Evolutionary conservation across 371 early-diverging fungal species (phyloP), one percentile per base, ranked within the genome.

Genomic region (Funneliformis caledonium): DNA sequence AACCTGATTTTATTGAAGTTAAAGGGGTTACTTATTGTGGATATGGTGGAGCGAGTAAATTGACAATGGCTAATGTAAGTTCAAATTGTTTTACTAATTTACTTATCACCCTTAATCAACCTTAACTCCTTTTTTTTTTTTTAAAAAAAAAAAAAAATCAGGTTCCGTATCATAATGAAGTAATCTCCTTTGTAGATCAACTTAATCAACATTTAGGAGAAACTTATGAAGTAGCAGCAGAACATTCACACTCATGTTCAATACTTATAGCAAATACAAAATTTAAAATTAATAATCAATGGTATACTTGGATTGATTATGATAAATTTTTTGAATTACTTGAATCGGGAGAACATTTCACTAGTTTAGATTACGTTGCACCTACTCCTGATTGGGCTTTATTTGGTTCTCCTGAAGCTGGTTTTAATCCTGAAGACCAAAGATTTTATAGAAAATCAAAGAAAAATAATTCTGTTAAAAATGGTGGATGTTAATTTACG

Each of bases 251-350:
- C 80, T 91, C 93, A 4, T 92, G 92, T 82, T 92, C 91, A 8
- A 89, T 95, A 68, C 85, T 95, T 67, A 91, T 95, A 75, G 92
- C 94, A 6, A 86, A 90, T 64, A 89, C 88, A 47, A 86, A 88
- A 69, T 95, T 92, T 86, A 91, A 91, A 85, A 89, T 91, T 72
- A 86, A 93, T 64, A 91, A 91, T 76, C 88, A 86, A 78, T 95
- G 95, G 95, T 84, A 91, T 76, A 95, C 95, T 1, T 93, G 93
- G 87, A 95, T 95, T 78, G 94, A 95, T 83, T 95, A 93, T 84
- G 85, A 87, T 43, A 88, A 87, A 82, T 95, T 94, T 88, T 91
- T 92, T 85, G 89, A 91, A 43, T 82, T 94, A 65, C 89, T 90
- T 50, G 85, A 88, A 83, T 88, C 88, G 16, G 93, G 92, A 7